Percentiles rank a stretch among this genome's conserved stretches.
phyloP scores from a whole-genome alignment of 1,284 basidiomycete genomes.

The Farysia itapuensis region DNA sequence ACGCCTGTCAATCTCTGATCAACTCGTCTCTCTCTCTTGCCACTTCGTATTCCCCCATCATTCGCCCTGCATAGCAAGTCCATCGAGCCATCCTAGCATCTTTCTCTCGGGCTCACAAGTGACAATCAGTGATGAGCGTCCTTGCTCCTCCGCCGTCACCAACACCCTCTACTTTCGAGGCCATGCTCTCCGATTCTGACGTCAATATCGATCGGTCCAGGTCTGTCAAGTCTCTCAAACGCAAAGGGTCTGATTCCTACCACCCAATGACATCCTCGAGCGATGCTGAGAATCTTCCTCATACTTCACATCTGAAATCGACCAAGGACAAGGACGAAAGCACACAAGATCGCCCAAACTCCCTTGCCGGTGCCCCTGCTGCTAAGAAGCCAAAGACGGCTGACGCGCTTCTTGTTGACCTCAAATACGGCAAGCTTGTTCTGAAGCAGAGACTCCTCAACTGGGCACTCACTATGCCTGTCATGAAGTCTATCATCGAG shows the following conservation, averaged over 20 bases:
- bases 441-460: slow-evolving; percentile 77
- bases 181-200: slow-evolving; percentile 37
- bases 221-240: slow-evolving; percentile 24
- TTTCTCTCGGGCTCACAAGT: too few relatives aligned
- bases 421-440: slow-evolving; percentile 69
- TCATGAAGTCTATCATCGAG: slow-evolving; percentile 63
- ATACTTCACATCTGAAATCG: background rate
- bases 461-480: slow-evolving; percentile 76
- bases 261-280: slow-evolving; percentile 10
- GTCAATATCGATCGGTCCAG: slow-evolving; percentile 32
- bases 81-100: too few relatives aligned
- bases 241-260: slow-evolving; percentile 23
- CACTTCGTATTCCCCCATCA: too few relatives aligned
- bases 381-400: slow-evolving; percentile 23
- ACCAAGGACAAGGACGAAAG: background rate
- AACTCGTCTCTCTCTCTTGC: background rate
- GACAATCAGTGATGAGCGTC: slow-evolving; percentile 40
- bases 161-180: slow-evolving; percentile 37
- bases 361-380: slow-evolving; percentile 6
- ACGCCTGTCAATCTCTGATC: too few relatives aligned
- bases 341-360: background rate
- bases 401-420: slow-evolving; percentile 44
- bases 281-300: slow-evolving; percentile 27
- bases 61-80: too few relatives aligned
- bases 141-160: slow-evolving; percentile 37